Conservation (phyloP, 805 yeast genomes). For the Debaryomyces castellii region DNA sequence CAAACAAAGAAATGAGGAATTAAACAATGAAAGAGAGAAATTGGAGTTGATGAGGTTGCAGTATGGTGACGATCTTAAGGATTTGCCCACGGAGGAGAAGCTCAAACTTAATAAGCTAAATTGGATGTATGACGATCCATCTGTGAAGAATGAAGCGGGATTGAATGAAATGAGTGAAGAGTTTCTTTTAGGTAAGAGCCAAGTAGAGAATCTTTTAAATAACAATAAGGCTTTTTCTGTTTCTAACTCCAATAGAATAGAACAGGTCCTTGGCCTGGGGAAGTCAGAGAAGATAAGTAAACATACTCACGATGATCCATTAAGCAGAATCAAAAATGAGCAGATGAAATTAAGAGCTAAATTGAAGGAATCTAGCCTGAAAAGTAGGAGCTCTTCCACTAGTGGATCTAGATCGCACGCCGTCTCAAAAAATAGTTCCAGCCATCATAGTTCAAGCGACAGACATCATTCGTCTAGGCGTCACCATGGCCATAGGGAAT, state of each 20-base stretch:
- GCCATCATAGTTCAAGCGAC: not conserved
- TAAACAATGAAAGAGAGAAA: constrained; percentile 59
- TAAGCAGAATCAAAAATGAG: constrained; percentile 35
- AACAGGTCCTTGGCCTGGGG: constrained; percentile 23
- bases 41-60: constrained; percentile 53
- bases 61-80: constrained; percentile 36
- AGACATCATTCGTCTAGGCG: not conserved
- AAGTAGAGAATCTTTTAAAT: constrained; percentile 51
- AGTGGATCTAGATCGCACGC: constrained; percentile 1
- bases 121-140: constrained; percentile 84
- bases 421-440: constrained; percentile 8
- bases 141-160: constrained; percentile 36
- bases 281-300: not conserved
- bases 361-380: constrained; percentile 2
- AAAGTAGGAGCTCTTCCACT: not conserved
- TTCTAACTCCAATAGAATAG: constrained; percentile 19
- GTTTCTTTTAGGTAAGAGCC: constrained; percentile 30
- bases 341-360: constrained; percentile 9
- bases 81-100: constrained; percentile 33
- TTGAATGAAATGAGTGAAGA: constrained; percentile 33
- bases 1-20: constrained; percentile 62
- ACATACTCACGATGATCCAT: constrained; percentile 41
- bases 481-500: not conserved
- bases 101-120: constrained; percentile 51
- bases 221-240: constrained; percentile 51